Evolutionary conservation across 176 grass and related monocot species (phyloP).

Genomic region (Cymbopogon citratus): DNA sequence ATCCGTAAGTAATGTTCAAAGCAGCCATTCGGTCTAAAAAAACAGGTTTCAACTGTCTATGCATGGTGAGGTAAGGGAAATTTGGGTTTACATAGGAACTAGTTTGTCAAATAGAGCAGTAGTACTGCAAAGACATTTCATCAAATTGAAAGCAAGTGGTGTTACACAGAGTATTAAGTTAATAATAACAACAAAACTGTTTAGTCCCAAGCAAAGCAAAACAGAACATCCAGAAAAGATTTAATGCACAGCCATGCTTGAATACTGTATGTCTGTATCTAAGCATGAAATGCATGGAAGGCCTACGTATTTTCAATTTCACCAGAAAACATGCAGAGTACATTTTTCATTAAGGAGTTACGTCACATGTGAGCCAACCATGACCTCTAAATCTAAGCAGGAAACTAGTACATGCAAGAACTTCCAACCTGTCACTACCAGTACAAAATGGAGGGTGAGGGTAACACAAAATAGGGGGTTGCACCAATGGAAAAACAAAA

Average conservation of each 20-base stretch:
- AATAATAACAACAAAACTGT: not conserved
- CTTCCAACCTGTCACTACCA: not conserved
- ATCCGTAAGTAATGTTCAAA: not conserved
- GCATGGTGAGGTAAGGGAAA: not conserved
- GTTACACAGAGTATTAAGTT: not conserved
- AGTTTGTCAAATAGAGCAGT: not conserved
- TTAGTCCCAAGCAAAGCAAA: not conserved
- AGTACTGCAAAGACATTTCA: not conserved
- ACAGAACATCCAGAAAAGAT: not conserved
- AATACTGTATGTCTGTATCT: not conserved
- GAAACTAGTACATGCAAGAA: not conserved
- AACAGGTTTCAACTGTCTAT: not conserved
- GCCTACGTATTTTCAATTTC: not conserved
- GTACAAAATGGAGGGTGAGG: not conserved
- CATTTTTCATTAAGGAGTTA: not conserved
- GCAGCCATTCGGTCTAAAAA: not conserved
- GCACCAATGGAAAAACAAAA: not conserved
- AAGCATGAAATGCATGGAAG: not conserved
- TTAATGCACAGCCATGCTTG: not conserved
- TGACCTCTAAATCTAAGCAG: not conserved
- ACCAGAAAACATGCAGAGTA: not conserved
- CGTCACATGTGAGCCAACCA: not conserved
- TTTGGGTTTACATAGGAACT: not conserved
- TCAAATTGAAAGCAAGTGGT: conserved; percentile 4
- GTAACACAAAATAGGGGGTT: not conserved